These are phyloP conservation scores for Fusarium sp. DNA, from an alignment of 2,329 filamentous ascomycete genomes.

Conservation along the genomic window DNA sequence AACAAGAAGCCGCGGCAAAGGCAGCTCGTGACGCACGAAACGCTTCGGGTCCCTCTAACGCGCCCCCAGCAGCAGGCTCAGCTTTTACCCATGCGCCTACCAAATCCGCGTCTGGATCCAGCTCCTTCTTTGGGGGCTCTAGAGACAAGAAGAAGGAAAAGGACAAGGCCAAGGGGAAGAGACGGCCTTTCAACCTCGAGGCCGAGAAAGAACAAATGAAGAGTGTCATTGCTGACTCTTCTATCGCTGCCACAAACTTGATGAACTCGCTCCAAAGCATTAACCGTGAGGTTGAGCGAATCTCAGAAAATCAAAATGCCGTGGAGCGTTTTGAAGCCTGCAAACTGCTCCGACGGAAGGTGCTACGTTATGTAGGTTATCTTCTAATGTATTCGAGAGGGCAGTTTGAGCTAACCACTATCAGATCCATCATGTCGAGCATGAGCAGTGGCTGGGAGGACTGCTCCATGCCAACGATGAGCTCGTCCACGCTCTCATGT, in stretches of 20 bases:
- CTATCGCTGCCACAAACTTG: slow-evolving; percentile 90
- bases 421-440: slow-evolving; percentile 88
- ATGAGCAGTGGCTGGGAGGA: slow-evolving; percentile 90
- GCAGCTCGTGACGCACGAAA: slow-evolving; percentile 47
- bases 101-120: slow-evolving; percentile 52
- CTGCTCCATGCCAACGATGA: slow-evolving; percentile 95
- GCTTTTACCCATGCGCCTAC: slow-evolving; percentile 39
- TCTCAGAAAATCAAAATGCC: slow-evolving; percentile 84
- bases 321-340: slow-evolving; percentile 84
- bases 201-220: slow-evolving; percentile 90
- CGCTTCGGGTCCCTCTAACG: slow-evolving; percentile 35
- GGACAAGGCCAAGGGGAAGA: slow-evolving; percentile 66
- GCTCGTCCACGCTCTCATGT: slow-evolving; percentile 91
- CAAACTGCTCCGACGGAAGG: slow-evolving; percentile 84
- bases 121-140: slow-evolving; percentile 55
- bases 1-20: slow-evolving; percentile 60
- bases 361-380: slow-evolving; percentile 78
- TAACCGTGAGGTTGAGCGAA: slow-evolving; percentile 87
- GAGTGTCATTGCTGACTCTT: slow-evolving; percentile 86
- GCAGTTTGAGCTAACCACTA: slow-evolving; percentile 7
- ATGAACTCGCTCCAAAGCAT: slow-evolving; percentile 88
- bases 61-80: slow-evolving; percentile 21
- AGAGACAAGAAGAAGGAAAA: slow-evolving; percentile 67
- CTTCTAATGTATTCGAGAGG: neutral
- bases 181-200: slow-evolving; percentile 81